Base-by-base conservation (phyloP, 306 rosid species). In the Gynostemma pentaphyllum region DNA sequence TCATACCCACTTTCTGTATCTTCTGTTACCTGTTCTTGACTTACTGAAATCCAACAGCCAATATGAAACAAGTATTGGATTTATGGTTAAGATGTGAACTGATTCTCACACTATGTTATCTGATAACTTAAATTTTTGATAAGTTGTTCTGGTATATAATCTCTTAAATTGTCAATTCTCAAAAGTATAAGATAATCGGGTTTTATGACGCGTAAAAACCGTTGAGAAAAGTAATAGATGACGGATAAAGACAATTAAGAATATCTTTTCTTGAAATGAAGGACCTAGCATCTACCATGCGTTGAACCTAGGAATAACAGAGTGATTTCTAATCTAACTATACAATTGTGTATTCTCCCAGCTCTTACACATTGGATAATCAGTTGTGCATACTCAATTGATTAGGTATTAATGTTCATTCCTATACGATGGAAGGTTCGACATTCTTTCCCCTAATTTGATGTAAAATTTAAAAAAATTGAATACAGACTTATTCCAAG, bases 1-100 rank as follows among this genome's bases (percentile, higher is more conserved):
- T 62, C 6, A 21, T 80, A 85, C 78, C 78, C 83, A 53, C 82
- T 82, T 37, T 75, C 89, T 16, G 81, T 87, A 68, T 64, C 88
- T 11, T 84, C 87, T 32, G 79, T 72, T 22, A 41, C 21, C 39
- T 81, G 90, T 64, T 54, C 62, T 2, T 69, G 11, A 52, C 21
- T 32, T 16, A 2, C 12, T 19, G 11, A 29, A 12, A 26, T 3
- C 23, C 19, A 26, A 50, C 13, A 16, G 24, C 3, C 42, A 3
- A 14, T 9, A 7, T 3, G 8, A 26, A 45, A 21, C 32, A n/a
- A 29, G 41, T 28, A 29, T 54, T 55, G 62, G 2, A 18, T 47
- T 15, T 15, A 53, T 53, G 61, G 9, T 55, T 55, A 42, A 54
- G 62, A 8, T 16, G 16, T 55, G 24, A 29, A 30, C 32, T 8